Conservation (phyloP, 164 flowering plant species). For the Nymphaea colorata region DNA sequence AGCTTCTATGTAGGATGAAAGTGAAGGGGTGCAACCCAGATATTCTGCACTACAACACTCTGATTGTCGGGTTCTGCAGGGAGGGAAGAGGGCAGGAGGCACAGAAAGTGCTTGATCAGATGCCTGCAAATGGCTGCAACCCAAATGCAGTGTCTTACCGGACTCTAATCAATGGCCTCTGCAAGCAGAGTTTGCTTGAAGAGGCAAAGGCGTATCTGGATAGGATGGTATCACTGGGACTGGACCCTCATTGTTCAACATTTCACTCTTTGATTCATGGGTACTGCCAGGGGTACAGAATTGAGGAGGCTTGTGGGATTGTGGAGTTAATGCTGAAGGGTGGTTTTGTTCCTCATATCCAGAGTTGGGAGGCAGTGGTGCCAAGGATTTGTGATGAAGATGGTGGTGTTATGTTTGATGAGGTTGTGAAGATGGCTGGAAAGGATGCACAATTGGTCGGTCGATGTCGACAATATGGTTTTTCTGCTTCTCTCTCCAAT, state of each 20-base stretch:
- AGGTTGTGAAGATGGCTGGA: slow-evolving; percentile 21
- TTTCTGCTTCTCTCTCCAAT: no score
- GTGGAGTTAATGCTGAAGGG: slow-evolving; percentile 30
- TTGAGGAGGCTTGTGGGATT: slow-evolving; percentile 60
- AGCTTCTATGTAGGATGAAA: slow-evolving; percentile 93
- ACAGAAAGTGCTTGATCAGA: slow-evolving; percentile 68
- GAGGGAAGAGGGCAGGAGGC: slow-evolving; percentile 71
- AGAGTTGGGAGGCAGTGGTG: slow-evolving; percentile 48
- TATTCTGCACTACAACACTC: slow-evolving; percentile 75
- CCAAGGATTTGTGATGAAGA: slow-evolving; percentile 51
- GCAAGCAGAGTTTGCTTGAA: slow-evolving; percentile 55
- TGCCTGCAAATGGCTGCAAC: slow-evolving; percentile 63
- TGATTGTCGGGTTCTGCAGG: slow-evolving; percentile 68
- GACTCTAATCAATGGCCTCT: slow-evolving; percentile 67
- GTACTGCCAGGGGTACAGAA: slow-evolving; percentile 51
- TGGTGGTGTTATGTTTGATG: slow-evolving; percentile 5
- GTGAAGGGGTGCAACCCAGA: slow-evolving; percentile 90
- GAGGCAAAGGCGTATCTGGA: slow-evolving; percentile 49
- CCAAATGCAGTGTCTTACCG: slow-evolving; percentile 77
- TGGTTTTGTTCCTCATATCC: slow-evolving; percentile 52
- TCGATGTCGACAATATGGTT: no score
- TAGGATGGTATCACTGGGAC: slow-evolving; percentile 56
- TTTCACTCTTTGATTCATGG: slow-evolving; percentile 54
- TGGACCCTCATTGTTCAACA: slow-evolving; percentile 64
- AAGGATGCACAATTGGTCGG: slow-evolving; percentile 16